A percentile compares a stretch with the other conserved stretches of the same genome.
Conservation (phyloP, 768 basidiomycete species). For the Leccinum barrowsii region DNA sequence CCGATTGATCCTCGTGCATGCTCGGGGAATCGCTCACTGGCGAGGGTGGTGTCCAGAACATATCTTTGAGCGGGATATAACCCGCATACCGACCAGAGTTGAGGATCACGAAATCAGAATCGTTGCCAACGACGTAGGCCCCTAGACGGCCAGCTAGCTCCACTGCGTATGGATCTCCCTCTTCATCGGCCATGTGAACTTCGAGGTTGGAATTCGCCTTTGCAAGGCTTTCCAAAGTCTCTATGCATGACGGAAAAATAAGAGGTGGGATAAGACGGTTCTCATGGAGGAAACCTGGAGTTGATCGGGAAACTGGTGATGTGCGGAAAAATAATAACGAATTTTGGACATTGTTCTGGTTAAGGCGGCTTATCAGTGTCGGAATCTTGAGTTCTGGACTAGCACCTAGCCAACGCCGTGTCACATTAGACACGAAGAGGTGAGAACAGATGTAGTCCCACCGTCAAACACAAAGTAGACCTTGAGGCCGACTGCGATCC, state of each 20-base stretch:
- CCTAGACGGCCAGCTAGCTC: constrained; percentile 71
- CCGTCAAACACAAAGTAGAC: constrained; percentile 84
- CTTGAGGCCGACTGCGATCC: constrained; percentile 62
- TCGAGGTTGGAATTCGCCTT: constrained; percentile 38
- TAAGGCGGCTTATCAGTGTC: constrained; percentile 58
- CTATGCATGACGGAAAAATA: constrained; percentile 52
- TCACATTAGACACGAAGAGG: constrained; percentile 10
- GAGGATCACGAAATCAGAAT: constrained; percentile 81
- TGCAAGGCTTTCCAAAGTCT: constrained; percentile 44
- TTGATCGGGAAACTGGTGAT: constrained; percentile 58
- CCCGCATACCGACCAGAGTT: constrained; percentile 75
- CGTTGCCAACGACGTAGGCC: constrained; percentile 73
- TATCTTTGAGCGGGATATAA: constrained; percentile 72
- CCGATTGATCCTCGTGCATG: constrained; percentile 37
- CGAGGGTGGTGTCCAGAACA: constrained; percentile 54
- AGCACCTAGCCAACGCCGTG: constrained; percentile 46
- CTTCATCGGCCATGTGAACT: constrained; percentile 74
- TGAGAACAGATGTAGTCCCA: constrained; percentile 31
- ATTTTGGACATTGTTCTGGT: constrained; percentile 54
- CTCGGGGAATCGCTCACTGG: constrained; percentile 21
- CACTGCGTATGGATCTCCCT: constrained; percentile 82
- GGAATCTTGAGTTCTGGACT: constrained; percentile 70
- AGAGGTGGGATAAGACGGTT: constrained; percentile 75
- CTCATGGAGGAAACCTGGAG: constrained; percentile 66
- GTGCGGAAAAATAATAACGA: constrained; percentile 80